These are phyloP conservation scores for Alternaria ethzedia DNA, from an alignment of 2,329 filamentous ascomycete genomes.

Conservation along the genomic window DNA sequence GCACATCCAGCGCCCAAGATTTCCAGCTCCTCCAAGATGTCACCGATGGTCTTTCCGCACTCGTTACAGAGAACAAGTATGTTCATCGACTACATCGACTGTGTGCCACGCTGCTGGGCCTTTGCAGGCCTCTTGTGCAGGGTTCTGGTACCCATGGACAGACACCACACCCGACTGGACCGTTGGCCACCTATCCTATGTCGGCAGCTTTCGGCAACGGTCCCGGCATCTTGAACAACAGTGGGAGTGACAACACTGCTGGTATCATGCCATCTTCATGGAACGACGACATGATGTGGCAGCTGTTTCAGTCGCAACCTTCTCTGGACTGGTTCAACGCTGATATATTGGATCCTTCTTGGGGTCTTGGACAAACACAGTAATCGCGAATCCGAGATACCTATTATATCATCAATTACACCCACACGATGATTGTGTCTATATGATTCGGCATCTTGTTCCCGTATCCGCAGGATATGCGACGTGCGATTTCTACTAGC, in stretches of 20 bases:
- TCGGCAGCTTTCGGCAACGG: background rate
- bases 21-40: conserved; percentile 41
- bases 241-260: background rate
- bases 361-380: conserved; percentile 22
- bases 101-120: conserved; percentile 35
- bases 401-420: background rate
- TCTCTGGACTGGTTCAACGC: conserved; percentile 45
- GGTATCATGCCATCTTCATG: conserved; percentile 28
- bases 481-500: background rate
- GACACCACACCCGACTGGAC: background rate
- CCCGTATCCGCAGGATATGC: background rate
- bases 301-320: conserved; percentile 42
- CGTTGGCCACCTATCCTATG: background rate
- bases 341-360: conserved; percentile 38
- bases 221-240: background rate
- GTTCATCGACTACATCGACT: conserved; percentile 36
- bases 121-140: conserved; percentile 40
- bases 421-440: background rate
- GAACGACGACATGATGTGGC: conserved; percentile 45
- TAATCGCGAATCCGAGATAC: background rate
- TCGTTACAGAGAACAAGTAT: conserved; percentile 40
- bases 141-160: background rate
- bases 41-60: conserved; percentile 33
- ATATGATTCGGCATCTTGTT: background rate
- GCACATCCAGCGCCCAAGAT: conserved; percentile 38